Base-by-base conservation (phyloP, 2,329 filamentous ascomycete species). In the Aspergillus novoparasiticus region DNA sequence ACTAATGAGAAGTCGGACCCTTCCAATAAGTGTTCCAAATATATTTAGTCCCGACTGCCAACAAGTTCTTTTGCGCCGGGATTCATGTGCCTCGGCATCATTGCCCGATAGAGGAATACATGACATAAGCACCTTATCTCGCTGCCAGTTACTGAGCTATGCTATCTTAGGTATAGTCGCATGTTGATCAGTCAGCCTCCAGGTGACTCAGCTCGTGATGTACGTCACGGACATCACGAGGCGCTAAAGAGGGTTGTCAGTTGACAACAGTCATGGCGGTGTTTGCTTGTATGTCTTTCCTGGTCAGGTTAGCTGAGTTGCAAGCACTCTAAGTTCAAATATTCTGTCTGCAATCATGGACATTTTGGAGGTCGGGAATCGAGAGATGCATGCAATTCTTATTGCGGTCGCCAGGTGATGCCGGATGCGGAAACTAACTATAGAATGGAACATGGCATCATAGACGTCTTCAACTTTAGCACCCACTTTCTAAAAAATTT, bases 381-480 rank as follows among this genome's bases (percentile, higher is more conserved):
- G 28, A 21, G 39, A 36, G 45, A n/a, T 30, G 34, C 23, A 26
- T 43, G 53, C n/a, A 39, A 54, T 32, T 48, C 60, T 61, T 56
- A 65, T 72, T 71, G 68, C 71, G 72, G 71, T 41, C 39, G 26
- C 11, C 65, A 68, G 68, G n/a, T 30, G 41, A 23, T 53, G 54
- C 72, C 71, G 73, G 65, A 72, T 73, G 72, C 73, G 72, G 73
- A 68, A 63, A 57, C 43, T 19, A 51, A 57, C 16, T 60, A 59
- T 57, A 59, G 46, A 43, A 36, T 39, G 55, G 46, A 58, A 58
- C 34, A 65, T 63, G 28, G 57, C 65, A 64, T 62, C 64, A 61
- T 66, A 58, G 59, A 64, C 62, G 26, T 57, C 26, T 41, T 46
- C 23, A 54, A 32, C 53, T 41, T 50, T 55, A 55, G 41, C n/a